Base-by-base conservation (phyloP, 2,329 filamentous ascomycete species). In the Nannizzia gypsea region DNA sequence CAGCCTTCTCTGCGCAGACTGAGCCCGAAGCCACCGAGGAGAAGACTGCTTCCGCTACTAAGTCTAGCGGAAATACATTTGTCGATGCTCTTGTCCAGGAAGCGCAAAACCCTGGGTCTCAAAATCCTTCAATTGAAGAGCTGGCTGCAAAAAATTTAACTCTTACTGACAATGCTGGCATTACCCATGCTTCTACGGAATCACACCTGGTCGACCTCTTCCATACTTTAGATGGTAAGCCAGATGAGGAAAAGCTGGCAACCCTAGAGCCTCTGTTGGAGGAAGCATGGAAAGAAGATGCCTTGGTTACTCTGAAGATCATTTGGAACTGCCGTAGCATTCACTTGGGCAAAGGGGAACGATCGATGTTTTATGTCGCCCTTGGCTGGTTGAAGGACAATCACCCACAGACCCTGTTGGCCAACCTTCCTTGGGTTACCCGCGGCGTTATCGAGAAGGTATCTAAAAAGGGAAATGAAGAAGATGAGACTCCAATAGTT, bases 311-410 rank as follows among this genome's bases (percentile, higher is more conserved):
- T 0, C 73, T 84, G 31, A 82, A 82, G 66, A 76, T 84, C 64
- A 80, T 85, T 63, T 84, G 82, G 74, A 82, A 83, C 61, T 70
- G 77, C 0, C 77, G 83, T 8, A 83, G 80, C n/a, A 84, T 84
- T 56, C 82, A 84, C 61, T 69, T 84, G 0, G 82, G 83, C 15
- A 84, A 83, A 68, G 74, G 74, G 36, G 78, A 76, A 6, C 74
- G 73, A 22, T 60, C 67, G 2, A 71, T 71, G 1, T 80, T 82
- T 62, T 84, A 83, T 66, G 75, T 74, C 17, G 77, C 76, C 22
- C 74, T 80, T 15, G 80, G 81, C 2, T 85, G 81, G 82, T 72
- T 85, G 13, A 76, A 77, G 1, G 66, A 79, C 64, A 69, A 78
- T 28, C 82, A 85, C 59, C 81, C 82, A 0, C 68, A 74, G 6